phyloP scores from a whole-genome alignment of 169 alveolate genomes.

The Cryptosporidium xiaoi region DNA sequence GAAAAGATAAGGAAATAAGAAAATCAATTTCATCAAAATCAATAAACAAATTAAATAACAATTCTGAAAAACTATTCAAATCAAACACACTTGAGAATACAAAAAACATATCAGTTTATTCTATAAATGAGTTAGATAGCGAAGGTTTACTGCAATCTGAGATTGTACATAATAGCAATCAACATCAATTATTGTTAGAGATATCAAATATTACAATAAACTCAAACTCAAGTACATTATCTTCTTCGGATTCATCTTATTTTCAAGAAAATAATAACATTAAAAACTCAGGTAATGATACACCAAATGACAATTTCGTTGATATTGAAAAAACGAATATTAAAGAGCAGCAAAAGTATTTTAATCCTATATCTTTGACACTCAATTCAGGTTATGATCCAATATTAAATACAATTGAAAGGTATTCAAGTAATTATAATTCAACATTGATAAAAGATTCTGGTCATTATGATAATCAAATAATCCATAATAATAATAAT shows the following conservation, averaged over 20 bases:
- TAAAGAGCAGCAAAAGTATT: neutral
- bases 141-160: neutral
- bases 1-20: constrained; percentile 35
- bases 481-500: neutral
- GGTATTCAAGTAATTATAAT: constrained; percentile 2
- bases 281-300: neutral
- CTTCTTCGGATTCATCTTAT: constrained; percentile 51
- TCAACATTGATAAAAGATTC: neutral
- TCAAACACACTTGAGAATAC: neutral
- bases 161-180: neutral
- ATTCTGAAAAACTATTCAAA: neutral
- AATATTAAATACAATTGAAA: constrained; percentile 10
- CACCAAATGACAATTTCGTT: constrained; percentile 1
- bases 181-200: constrained; percentile 33
- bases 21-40: constrained; percentile 28
- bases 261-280: constrained; percentile 25
- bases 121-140: constrained; percentile 34
- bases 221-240: constrained; percentile 66
- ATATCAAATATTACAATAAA: constrained; percentile 47
- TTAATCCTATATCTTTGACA: neutral
- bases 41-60: constrained; percentile 13
- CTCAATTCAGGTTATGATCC: constrained; percentile 71
- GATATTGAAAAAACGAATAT: constrained; percentile 18
- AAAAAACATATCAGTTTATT: constrained; percentile 25
- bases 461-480: neutral